A percentile compares a stretch with the other conserved stretches of the same genome.
Evolutionary conservation across 2,329 filamentous ascomycete species (phyloP).

Genomic region (Ophiostoma australiae): DNA sequence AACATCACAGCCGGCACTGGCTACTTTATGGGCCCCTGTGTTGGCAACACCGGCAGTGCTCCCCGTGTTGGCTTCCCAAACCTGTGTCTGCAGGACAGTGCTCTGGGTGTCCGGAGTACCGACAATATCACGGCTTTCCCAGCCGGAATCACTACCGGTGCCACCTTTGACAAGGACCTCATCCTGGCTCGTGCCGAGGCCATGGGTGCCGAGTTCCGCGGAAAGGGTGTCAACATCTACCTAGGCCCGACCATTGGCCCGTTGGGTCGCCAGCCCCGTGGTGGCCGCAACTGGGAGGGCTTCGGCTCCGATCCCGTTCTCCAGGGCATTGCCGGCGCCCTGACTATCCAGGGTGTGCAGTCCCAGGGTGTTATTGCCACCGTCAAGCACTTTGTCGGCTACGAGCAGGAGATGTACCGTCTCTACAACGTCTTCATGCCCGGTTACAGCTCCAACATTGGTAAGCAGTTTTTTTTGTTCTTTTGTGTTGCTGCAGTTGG

Average conservation of each 20-base stretch:
- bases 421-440: constrained; percentile 49
- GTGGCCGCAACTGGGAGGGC: constrained; percentile 77
- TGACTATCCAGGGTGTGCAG: constrained; percentile 58
- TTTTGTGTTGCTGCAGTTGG: too few relatives aligned
- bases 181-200: constrained; percentile 46
- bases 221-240: constrained; percentile 59
- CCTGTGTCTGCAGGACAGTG: constrained; percentile 75
- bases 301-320: constrained; percentile 77
- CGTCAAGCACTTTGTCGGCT: constrained; percentile 59
- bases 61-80: constrained; percentile 53
- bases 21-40: constrained; percentile 66
- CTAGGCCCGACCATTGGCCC: constrained; percentile 61
- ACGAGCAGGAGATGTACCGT: constrained; percentile 63
- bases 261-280: constrained; percentile 65
- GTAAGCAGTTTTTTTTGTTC: constrained; percentile 25
- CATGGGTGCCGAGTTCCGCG: constrained; percentile 64
- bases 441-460: constrained; percentile 53
- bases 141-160: constrained; percentile 70
- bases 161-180: constrained; percentile 73
- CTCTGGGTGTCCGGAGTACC: constrained; percentile 67
- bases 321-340: constrained; percentile 54
- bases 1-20: constrained; percentile 70
- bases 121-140: constrained; percentile 68
- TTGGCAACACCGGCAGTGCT: constrained; percentile 53
- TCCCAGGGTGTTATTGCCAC: constrained; percentile 46